phyloP scores from a whole-genome alignment of 306 rosid genomes.

The Begonia peltatifolia region DNA sequence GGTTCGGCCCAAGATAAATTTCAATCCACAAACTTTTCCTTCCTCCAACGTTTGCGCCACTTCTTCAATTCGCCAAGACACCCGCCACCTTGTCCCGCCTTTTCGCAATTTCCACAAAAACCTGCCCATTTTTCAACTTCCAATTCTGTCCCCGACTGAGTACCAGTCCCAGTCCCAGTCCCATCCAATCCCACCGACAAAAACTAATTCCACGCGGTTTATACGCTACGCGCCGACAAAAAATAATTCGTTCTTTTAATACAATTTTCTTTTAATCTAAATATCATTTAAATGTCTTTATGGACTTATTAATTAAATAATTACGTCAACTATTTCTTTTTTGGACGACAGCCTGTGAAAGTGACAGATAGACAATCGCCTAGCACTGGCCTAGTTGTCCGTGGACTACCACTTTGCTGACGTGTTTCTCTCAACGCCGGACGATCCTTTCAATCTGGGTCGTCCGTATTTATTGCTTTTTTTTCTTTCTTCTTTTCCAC shows the following conservation, averaged over 20 bases:
- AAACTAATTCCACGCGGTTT: background rate
- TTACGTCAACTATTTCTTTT: background rate
- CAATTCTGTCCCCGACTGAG: background rate
- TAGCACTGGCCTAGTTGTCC: background rate
- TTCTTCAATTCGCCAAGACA: background rate
- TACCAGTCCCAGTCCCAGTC: background rate
- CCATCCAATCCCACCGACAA: background rate
- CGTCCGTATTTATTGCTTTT: background rate
- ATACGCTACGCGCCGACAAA: no score
- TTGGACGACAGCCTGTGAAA: conserved; percentile 3
- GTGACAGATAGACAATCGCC: conserved; percentile 2
- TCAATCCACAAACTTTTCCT: no score
- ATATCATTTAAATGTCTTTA: background rate
- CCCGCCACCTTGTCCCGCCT: conserved; percentile 2
- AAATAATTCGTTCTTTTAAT: no score
- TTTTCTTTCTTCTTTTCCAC: conserved; percentile 2
- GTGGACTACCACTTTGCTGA: background rate
- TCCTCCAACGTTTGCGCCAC: no score
- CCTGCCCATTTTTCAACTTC: background rate
- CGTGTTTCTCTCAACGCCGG: background rate
- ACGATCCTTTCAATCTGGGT: background rate
- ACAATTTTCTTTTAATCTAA: no score
- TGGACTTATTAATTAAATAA: background rate
- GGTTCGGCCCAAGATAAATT: no score
- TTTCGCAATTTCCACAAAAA: background rate